These are phyloP conservation scores for Adenanthera pavonina DNA, from an alignment of 306 rosid genomes.

Conservation along the genomic window DNA sequence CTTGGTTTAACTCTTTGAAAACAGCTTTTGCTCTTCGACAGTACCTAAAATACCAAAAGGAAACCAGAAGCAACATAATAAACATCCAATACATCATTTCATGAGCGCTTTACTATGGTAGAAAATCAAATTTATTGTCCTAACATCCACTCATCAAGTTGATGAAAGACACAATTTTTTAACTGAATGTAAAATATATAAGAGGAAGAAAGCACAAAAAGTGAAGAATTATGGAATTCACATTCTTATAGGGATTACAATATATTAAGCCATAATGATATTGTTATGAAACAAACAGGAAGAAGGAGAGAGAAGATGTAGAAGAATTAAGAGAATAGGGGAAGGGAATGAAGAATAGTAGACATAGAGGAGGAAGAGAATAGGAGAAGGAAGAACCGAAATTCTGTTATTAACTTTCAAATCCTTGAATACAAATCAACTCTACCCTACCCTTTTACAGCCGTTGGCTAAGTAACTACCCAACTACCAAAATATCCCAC, in stretches of 20 bases:
- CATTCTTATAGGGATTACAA: background rate
- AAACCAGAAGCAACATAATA: conserved; percentile 3
- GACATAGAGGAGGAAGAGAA: too few relatives aligned
- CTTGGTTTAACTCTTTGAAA: conserved; percentile 79
- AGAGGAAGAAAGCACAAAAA: conserved; percentile 3
- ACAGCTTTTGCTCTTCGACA: conserved; percentile 85
- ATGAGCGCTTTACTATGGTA: background rate
- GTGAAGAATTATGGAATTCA: background rate
- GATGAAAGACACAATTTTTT: background rate
- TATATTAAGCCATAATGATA: too few relatives aligned
- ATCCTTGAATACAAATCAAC: too few relatives aligned
- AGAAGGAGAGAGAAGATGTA: too few relatives aligned
- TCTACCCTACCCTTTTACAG: too few relatives aligned
- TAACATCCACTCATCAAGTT: background rate
- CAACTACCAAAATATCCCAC: too few relatives aligned
- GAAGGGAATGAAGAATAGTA: too few relatives aligned
- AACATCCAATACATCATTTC: background rate
- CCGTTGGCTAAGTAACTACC: too few relatives aligned
- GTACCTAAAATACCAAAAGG: conserved; percentile 58
- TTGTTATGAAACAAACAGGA: too few relatives aligned
- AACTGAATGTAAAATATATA: background rate
- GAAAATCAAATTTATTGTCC: conserved; percentile 5
- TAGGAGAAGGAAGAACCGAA: too few relatives aligned
- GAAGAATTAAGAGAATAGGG: too few relatives aligned
- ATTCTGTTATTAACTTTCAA: too few relatives aligned